Evolutionary conservation across 331 rosid genomes (phyloP).

Genomic region (Erythrophleum ivorense): DNA sequence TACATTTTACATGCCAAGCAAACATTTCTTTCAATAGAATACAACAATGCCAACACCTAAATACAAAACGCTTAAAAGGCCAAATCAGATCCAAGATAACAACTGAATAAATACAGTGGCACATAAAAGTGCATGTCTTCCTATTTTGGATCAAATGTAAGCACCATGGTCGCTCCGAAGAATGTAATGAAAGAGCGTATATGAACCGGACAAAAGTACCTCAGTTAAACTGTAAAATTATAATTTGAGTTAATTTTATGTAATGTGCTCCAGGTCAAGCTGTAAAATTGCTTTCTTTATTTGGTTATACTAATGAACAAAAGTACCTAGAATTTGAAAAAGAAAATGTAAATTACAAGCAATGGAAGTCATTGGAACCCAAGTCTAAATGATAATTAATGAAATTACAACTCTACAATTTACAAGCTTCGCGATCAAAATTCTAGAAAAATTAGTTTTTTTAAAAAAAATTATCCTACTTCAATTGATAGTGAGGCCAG

Average conservation of each 20-base stretch:
- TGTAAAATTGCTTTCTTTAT: slow-evolving; percentile 39
- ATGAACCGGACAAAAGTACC: slow-evolving; percentile 14
- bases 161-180: background rate
- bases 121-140: background rate
- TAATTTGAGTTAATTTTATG: slow-evolving; percentile 17
- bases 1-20: too few relatives aligned
- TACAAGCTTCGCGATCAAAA: slow-evolving; percentile 57
- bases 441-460: slow-evolving; percentile 34
- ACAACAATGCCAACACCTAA: background rate
- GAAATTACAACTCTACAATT: slow-evolving; percentile 63
- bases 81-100: background rate
- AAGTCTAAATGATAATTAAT: slow-evolving; percentile 42
- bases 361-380: slow-evolving; percentile 35
- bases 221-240: background rate
- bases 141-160: background rate
- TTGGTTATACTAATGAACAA: slow-evolving; percentile 24
- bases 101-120: background rate
- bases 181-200: background rate
- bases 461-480: slow-evolving; percentile 38
- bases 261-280: background rate
- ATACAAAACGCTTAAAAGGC: background rate
- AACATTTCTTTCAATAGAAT: background rate
- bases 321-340: slow-evolving; percentile 26
- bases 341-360: slow-evolving; percentile 45
- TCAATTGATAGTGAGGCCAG: slow-evolving; percentile 46